phyloP scores from a whole-genome alignment of 345 rosid genomes.

The Psidium guajava region DNA sequence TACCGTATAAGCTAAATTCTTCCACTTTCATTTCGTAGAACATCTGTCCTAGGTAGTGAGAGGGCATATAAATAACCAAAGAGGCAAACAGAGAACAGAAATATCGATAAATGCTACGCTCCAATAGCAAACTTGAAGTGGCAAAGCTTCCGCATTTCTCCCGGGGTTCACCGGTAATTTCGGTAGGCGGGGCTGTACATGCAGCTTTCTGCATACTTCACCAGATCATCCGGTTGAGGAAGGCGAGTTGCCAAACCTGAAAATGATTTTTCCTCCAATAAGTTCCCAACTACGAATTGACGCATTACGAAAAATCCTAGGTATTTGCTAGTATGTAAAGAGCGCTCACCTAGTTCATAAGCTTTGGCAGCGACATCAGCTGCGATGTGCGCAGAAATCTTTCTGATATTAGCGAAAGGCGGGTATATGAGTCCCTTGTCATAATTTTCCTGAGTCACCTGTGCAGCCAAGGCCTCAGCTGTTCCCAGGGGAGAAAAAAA shows the following conservation, averaged over 20 bases:
- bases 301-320: not conserved
- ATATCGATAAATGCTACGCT: not conserved
- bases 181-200: conserved; percentile 86
- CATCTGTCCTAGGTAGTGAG: not conserved
- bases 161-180: conserved; percentile 35
- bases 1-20: not conserved
- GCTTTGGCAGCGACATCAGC: conserved; percentile 86
- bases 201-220: conserved; percentile 76
- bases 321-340: not conserved
- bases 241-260: conserved; percentile 81
- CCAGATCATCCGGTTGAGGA: conserved; percentile 67
- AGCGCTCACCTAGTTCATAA: conserved; percentile 72
- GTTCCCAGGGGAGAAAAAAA: not conserved
- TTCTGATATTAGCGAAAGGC: conserved; percentile 76
- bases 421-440: conserved; percentile 83
- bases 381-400: conserved; percentile 88
- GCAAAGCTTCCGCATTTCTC: not conserved
- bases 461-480: conserved; percentile 87
- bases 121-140: not conserved
- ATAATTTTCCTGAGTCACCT: conserved; percentile 67
- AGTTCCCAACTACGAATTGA: not conserved
- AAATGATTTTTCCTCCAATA: not conserved
- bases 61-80: not conserved
- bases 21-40: not conserved
- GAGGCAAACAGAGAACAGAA: not conserved